Evolutionary conservation across 1,284 basidiomycete species (phyloP).

Genomic region (Flammula alnicola): DNA sequence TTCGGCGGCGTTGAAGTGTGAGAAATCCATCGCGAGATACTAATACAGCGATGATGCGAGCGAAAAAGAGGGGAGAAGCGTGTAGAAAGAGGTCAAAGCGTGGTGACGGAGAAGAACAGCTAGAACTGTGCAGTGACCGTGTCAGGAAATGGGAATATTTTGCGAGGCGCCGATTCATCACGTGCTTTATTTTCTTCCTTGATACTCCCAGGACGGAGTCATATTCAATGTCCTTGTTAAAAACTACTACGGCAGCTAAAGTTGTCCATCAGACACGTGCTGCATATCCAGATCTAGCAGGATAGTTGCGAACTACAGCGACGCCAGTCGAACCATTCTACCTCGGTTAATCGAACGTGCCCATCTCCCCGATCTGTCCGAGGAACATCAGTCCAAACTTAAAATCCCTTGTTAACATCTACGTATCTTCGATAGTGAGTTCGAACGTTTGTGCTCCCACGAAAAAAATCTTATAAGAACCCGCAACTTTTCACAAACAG

Average conservation of each 20-base stretch:
- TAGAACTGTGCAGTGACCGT: not conserved
- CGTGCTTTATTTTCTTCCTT: slow-evolving; percentile 20
- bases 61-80: slow-evolving; percentile 11
- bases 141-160: not conserved
- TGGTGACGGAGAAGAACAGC: slow-evolving; percentile 7
- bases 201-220: slow-evolving; percentile 5
- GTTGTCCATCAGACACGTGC: no score
- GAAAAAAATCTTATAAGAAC: slow-evolving; percentile 21
- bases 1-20: slow-evolving; percentile 81
- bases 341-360: slow-evolving; percentile 19
- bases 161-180: slow-evolving; percentile 6
- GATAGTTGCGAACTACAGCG: no score
- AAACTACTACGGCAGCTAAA: no score
- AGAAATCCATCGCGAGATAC: slow-evolving; percentile 75
- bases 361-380: slow-evolving; percentile 6
- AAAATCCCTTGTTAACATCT: slow-evolving; percentile 6
- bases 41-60: slow-evolving; percentile 15
- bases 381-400: not conserved
- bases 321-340: no score
- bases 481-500: slow-evolving; percentile 27
- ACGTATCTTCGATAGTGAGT: slow-evolving; percentile 18
- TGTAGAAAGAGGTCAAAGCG: slow-evolving; percentile 1
- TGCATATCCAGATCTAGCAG: no score
- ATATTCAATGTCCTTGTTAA: slow-evolving; percentile 5
- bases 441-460: slow-evolving; percentile 14